These are phyloP conservation scores for Phytophthora pluvialis DNA, from an alignment of 352 stramenopile genomes.

Conservation along the genomic window DNA sequence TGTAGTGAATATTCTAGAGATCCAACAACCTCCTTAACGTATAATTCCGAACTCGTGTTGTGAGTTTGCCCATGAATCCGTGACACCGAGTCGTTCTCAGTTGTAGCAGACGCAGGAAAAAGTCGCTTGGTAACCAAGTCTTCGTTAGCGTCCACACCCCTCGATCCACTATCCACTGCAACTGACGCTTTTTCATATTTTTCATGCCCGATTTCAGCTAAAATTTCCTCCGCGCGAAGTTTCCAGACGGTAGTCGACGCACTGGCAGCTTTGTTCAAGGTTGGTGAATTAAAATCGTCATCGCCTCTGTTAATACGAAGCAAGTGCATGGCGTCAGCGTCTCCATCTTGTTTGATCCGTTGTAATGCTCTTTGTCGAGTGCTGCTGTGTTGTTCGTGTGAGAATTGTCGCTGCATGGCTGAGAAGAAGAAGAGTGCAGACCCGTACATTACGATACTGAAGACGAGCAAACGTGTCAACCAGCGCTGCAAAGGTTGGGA, in stretches of 20 bases:
- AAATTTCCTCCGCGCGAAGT: not conserved
- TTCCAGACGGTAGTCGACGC: constrained; percentile 1
- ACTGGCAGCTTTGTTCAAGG: not conserved
- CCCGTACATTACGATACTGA: constrained; percentile 20
- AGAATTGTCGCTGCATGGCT: not conserved
- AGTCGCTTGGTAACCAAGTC: not conserved
- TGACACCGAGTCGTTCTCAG: not conserved
- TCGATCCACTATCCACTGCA: not conserved
- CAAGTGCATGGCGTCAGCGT: constrained; percentile 1
- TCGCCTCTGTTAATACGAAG: constrained; percentile 11
- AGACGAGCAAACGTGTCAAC: constrained; percentile 14
- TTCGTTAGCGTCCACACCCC: not conserved
- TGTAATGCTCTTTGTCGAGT: constrained; percentile 3
- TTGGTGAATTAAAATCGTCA: not conserved
- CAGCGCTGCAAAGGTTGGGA: constrained; percentile 15
- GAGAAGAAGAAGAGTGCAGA: constrained; percentile 17
- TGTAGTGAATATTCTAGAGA: not conserved
- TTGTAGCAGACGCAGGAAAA: not conserved
- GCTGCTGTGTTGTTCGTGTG: not conserved
- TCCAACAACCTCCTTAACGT: not conserved
- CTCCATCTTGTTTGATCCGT: not conserved
- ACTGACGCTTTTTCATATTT: not conserved
- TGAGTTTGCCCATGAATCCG: not conserved
- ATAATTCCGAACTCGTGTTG: not conserved
- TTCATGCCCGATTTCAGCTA: not conserved